These are phyloP conservation scores for Coprinopsis strossmayeri DNA, from an alignment of 768 basidiomycete genomes.

Conservation along the genomic window DNA sequence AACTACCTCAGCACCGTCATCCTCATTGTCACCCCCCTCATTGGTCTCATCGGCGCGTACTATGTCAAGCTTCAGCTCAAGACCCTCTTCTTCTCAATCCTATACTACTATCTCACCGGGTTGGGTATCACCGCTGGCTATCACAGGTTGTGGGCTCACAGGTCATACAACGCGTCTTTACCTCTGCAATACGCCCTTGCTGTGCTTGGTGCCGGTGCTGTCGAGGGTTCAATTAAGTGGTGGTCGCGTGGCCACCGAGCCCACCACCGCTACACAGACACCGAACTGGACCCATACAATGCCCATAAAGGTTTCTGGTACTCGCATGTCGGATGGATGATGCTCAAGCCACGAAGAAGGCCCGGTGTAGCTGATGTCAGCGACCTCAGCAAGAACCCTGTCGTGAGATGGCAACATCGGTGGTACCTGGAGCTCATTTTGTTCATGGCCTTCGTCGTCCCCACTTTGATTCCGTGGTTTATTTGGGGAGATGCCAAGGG, in stretches of 20 bases:
- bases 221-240: conserved; percentile 98
- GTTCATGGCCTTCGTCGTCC: conserved; percentile 64
- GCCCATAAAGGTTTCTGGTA: conserved; percentile 84
- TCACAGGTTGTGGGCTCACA: conserved; percentile 96
- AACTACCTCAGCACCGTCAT: conserved; percentile 74
- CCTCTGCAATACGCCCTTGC: conserved; percentile 85
- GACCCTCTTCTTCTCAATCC: conserved; percentile 52
- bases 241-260: conserved; percentile 98
- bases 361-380: conserved; percentile 88
- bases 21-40: conserved; percentile 64
- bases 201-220: conserved; percentile 82
- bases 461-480: conserved; percentile 71
- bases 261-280: conserved; percentile 96
- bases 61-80: conserved; percentile 62
- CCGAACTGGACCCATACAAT: conserved; percentile 93
- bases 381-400: conserved; percentile 72
- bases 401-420: conserved; percentile 85
- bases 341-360: conserved; percentile 83
- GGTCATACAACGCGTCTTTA: conserved; percentile 86
- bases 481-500: conserved; percentile 84
- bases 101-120: conserved; percentile 46
- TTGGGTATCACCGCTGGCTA: conserved; percentile 92
- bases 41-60: conserved; percentile 68
- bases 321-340: conserved; percentile 91
- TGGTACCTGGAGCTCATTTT: conserved; percentile 70